Conservation (phyloP, 257 asterid genomes). For the Solanum appendiculatum region DNA sequence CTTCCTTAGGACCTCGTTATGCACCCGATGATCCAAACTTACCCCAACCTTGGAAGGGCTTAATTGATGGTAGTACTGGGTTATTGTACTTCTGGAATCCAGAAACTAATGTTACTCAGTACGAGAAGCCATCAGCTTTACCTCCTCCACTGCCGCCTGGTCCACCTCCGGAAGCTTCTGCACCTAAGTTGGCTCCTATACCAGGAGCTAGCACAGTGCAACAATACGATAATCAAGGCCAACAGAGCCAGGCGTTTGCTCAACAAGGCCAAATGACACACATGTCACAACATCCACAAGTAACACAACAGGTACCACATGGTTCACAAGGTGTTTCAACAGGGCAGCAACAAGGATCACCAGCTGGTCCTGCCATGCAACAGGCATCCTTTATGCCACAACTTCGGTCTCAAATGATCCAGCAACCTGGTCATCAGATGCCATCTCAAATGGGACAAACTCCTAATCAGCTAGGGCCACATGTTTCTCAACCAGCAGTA, state of each 20-base stretch:
- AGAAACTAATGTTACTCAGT: conserved; percentile 81
- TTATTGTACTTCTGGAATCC: conserved; percentile 82
- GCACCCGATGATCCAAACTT: conserved; percentile 89
- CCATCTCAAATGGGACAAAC: conserved; percentile 35
- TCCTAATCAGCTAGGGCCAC: conserved; percentile 36
- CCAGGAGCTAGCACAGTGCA: conserved; percentile 51
- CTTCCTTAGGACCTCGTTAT: conserved; percentile 64
- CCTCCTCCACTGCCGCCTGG: conserved; percentile 72
- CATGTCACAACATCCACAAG: conserved; percentile 5
- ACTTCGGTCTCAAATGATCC: conserved; percentile 43
- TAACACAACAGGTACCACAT: conserved; percentile 22
- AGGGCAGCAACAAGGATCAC: conserved; percentile 47
- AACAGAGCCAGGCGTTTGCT: conserved; percentile 18
- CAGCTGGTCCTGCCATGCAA: conserved; percentile 27
- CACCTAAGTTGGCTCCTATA: conserved; percentile 56
- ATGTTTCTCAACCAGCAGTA: conserved; percentile 30
- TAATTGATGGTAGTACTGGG: conserved; percentile 75
- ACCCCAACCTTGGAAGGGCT: conserved; percentile 94
- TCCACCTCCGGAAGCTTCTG: conserved; percentile 46
- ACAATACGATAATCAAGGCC: conserved; percentile 34
- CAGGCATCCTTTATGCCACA: conserved; percentile 39
- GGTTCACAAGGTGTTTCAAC: conserved; percentile 20
- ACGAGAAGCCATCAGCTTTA: conserved; percentile 55
- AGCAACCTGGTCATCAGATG: conserved; percentile 45
- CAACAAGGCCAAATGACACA: conserved; percentile 29